These are phyloP conservation scores for Amborella trichopoda DNA, from an alignment of 164 flowering plant species.

Conservation along the genomic window DNA sequence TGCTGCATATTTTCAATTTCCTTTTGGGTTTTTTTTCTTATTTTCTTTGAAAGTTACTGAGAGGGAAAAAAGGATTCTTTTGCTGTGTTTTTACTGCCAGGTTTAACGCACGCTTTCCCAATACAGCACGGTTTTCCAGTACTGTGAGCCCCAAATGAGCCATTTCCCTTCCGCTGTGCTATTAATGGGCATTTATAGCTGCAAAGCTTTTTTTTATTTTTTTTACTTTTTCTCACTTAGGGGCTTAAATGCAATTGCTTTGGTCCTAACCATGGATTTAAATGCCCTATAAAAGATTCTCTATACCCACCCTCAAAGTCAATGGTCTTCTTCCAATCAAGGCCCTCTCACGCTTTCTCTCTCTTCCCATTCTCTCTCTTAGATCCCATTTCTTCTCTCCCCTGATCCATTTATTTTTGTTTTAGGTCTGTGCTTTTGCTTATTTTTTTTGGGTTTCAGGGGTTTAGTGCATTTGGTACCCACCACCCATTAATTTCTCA, in stretches of 20 bases:
- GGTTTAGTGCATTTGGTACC: too few species aligned
- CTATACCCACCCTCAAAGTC: constrained; percentile 2
- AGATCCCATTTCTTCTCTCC: too few species aligned
- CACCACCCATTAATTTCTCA: too few species aligned
- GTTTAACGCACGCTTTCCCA: constrained; percentile 17
- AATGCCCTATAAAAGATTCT: constrained; percentile 5
- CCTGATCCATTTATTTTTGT: too few species aligned
- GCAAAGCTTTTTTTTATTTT: constrained; percentile 4
- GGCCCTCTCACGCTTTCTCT: background rate
- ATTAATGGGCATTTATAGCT: constrained; percentile 17
- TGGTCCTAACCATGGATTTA: constrained; percentile 4
- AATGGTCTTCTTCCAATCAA: constrained; percentile 4
- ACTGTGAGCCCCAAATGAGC: constrained; percentile 9
- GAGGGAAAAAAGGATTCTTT: constrained; percentile 12
- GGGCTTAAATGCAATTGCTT: constrained; percentile 3
- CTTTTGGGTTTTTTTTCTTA: background rate
- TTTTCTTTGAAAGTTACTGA: background rate
- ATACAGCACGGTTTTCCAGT: constrained; percentile 17
- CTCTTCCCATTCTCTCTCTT: background rate
- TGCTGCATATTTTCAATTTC: background rate
- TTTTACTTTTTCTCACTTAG: background rate
- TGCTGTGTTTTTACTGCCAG: constrained; percentile 5
- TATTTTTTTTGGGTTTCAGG: too few species aligned
- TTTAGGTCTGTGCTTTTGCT: too few species aligned
- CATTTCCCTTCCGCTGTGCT: constrained; percentile 3